Evolutionary conservation across 2,329 filamentous ascomycete genomes (phyloP), one percentile per base, ranked within the genome.

Genomic region (Ophiostoma novo-ulmi): DNA sequence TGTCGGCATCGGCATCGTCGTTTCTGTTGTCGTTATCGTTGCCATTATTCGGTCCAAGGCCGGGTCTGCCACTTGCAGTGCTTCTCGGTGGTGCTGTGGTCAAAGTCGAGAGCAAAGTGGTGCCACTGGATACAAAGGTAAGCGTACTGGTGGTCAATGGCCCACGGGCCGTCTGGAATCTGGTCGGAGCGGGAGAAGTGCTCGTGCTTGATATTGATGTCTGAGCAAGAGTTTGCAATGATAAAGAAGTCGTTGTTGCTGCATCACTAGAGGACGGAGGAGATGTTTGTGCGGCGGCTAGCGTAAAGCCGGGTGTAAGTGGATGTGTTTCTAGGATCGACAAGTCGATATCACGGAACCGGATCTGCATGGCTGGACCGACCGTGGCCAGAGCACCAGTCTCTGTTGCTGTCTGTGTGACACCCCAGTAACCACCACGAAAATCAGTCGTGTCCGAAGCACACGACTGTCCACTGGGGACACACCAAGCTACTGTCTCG

Each of bases 401-500:
- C 0, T 71, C 72, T 2, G 75, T 75, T 4, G 73, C 74, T 5
- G 74, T 75, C 55, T 69, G 74, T 14, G 69, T 70, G 55, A 78
- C 77, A 6, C 79, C 80, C 79, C 80, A 81, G 67, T 80, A 76
- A 38, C 80, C 80, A 8, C 80, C 80, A 2, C 77, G 77, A 67
- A 79, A 81, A 70, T 81, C 79, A 4, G 79, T 78, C 6, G 78
- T 79, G 69, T 82, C 81, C 1, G 80, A 79, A 1, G 80, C 80
- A 72, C 81, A 82, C 3, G 76, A 75, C 67, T 79, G 77, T 11
- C 80, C 80, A 22, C 76, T 75, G 3, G 75, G 75, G 39, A 76
- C 75, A 64, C 74, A 75, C 69, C 73, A 75, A 1, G 74, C 74
- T 7, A 75, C 74, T 1, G 74, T 75, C 70, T 75, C 74, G 22